phyloP scores from a whole-genome alignment of 805 yeast species.

The Candida argentea region DNA sequence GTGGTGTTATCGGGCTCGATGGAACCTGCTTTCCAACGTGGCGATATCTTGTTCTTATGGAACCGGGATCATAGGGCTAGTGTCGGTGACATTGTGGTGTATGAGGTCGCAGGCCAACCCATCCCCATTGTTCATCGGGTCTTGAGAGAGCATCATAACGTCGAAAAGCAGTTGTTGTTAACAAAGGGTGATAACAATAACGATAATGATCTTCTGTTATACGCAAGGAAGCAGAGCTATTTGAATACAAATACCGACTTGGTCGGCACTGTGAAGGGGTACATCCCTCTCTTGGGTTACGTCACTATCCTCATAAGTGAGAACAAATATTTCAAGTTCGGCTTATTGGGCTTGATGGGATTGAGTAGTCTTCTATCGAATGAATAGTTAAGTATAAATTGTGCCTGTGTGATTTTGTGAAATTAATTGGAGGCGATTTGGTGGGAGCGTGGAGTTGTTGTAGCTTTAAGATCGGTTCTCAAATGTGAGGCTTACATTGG shows the following conservation, averaged over 20 bases:
- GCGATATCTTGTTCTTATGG: constrained; percentile 88
- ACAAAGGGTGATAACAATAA: constrained; percentile 97
- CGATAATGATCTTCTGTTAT: constrained; percentile 79
- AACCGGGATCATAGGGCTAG: constrained; percentile 57
- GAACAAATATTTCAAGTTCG: constrained; percentile 71
- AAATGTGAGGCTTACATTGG: too few relatives aligned
- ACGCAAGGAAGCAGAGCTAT: constrained; percentile 66
- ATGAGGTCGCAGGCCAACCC: constrained; percentile 64
- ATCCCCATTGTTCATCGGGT: constrained; percentile 98
- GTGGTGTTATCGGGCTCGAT: constrained; percentile 96
- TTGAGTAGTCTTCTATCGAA: constrained; percentile 49
- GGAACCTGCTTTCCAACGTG: constrained; percentile 99
- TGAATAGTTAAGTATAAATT: constrained; percentile 1
- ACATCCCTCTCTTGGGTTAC: constrained; percentile 83
- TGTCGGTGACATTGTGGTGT: constrained; percentile 93
- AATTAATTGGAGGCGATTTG: too few relatives aligned
- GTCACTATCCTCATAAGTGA: constrained; percentile 87
- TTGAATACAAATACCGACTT: constrained; percentile 69
- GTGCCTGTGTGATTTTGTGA: background rate
- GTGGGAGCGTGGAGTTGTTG: too few relatives aligned
- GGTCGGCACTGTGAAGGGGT: constrained; percentile 87
- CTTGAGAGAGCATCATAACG: constrained; percentile 65
- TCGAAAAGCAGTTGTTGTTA: constrained; percentile 55
- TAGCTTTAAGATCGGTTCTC: too few relatives aligned
- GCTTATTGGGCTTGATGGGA: constrained; percentile 65